Base-by-base conservation (phyloP, 768 basidiomycete genomes). In the Rhodotorula sphaerocarpa region DNA sequence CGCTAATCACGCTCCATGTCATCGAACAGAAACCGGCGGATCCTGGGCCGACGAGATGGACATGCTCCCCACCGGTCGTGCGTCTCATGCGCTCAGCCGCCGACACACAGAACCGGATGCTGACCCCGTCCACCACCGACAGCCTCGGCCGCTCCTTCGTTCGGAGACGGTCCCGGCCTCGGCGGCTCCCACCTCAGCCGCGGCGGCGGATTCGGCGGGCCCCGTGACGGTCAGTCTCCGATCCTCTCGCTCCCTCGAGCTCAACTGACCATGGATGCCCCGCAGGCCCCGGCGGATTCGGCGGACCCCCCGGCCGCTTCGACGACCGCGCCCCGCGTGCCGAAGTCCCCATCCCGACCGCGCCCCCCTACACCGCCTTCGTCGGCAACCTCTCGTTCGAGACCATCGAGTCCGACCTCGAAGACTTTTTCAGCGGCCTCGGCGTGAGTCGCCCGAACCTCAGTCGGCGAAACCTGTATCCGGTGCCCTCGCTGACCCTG, bases 1-100 rank as follows among this genome's bases (percentile, higher is more conserved):
- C 30, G 15, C 16, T 0, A 43, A 2, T 20, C 34, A 7, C 42
- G 7, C 51, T 28, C 39, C 14, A 7, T 12, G 27, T 12, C 21
- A 18, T 18, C 28, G 55, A 28, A 27, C 33, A 61, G 36, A 58
- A 90, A 89, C 84, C 56, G 78, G 88, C 55, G 93, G 90, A 72
- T 92, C 89, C 74, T 99, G 95, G 95, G 95, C 95, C 11, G 95
- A 97, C 75, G 95, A 97, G 77, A 91, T 96, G 89, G 92, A 95
- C 69, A 71, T 81, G 34, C 81, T 97, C 65, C 93, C 93, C 31
- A 86, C 83, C 71, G 92, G 90, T 73, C 93, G 93, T 97, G 79
- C 79, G 91, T 80, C 42, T 14, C 20, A 12, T 21, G 5, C 39
- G 39, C 25, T 44, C 48, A 20, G 55, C 10, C 36, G 28, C 21